Evolutionary conservation across 192 early-diverging fungal species (phyloP).

Genomic region (Helicostylum pulchrum): DNA sequence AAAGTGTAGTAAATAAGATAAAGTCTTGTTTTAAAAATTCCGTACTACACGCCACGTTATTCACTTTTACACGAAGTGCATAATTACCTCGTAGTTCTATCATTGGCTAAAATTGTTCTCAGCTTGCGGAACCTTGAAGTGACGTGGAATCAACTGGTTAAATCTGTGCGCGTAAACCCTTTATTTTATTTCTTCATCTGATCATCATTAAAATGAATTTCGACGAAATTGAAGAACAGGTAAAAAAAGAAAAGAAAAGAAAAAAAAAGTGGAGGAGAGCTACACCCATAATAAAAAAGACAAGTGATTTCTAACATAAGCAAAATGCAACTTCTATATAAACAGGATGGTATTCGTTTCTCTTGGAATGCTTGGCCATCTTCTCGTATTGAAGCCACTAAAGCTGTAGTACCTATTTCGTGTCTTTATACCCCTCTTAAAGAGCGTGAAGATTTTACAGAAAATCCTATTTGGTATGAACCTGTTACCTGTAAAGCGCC

Average conservation of each 20-base stretch:
- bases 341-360: constrained; percentile 85
- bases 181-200: constrained; percentile 4
- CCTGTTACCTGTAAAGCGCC: constrained; percentile 95
- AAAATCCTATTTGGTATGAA: constrained; percentile 84
- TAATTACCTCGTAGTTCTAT: too few species aligned
- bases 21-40: too few species aligned
- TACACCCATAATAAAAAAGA: neutral
- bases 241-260: neutral
- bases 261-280: neutral
- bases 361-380: constrained; percentile 98
- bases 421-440: constrained; percentile 93
- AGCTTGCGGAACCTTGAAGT: too few species aligned
- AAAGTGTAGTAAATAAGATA: too few species aligned
- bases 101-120: too few species aligned
- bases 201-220: constrained; percentile 59
- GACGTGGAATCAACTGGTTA: too few species aligned
- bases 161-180: too few species aligned
- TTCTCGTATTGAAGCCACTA: constrained; percentile 88
- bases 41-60: too few species aligned
- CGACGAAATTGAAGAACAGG: constrained; percentile 85
- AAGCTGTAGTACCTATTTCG: constrained; percentile 93
- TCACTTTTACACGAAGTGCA: too few species aligned
- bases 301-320: too few species aligned
- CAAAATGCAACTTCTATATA: neutral
- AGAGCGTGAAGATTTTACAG: constrained; percentile 76